A percentile compares a stretch with the other conserved stretches of the same genome.
Conservation (phyloP, 169 alveolate genomes). For the Plasmodium knowlesi region DNA sequence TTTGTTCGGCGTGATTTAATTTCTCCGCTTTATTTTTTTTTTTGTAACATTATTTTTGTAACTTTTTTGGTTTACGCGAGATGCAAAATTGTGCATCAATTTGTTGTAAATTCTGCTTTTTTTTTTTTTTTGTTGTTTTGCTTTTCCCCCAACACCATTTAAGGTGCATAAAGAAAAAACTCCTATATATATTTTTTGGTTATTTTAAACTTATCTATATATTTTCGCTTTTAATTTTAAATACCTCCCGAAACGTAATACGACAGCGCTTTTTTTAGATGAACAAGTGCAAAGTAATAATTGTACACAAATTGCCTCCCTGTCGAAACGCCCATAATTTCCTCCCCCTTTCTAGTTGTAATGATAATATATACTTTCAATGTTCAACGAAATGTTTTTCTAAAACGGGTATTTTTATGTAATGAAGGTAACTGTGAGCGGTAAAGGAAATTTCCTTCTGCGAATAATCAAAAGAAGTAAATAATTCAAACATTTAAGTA, state of each 20-base stretch:
- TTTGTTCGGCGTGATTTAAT: constrained; percentile 1
- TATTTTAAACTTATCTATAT: background rate
- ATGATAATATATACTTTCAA: background rate
- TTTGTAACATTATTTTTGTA: background rate
- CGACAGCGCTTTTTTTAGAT: background rate
- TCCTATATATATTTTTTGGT: background rate
- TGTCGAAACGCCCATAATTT: background rate
- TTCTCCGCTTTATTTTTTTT: background rate
- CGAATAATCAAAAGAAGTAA: background rate
- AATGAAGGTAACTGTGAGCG: background rate
- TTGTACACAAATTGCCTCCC: background rate
- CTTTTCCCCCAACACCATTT: background rate
- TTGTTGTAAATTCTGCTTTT: background rate
- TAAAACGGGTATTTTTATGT: background rate
- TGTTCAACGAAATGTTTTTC: background rate
- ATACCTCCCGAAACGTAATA: background rate
- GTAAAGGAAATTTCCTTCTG: background rate
- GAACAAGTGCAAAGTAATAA: background rate
- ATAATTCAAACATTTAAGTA: background rate
- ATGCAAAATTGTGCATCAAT: constrained; percentile 5
- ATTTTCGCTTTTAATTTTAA: background rate
- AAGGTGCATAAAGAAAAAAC: background rate
- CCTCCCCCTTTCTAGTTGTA: background rate
- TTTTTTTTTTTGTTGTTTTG: background rate
- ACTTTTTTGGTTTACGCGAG: background rate